A percentile compares a stretch with the other conserved stretches of the same genome.
phyloP scores from a whole-genome alignment of 139 green algal genomes.

The Haematococcus lacustris region DNA sequence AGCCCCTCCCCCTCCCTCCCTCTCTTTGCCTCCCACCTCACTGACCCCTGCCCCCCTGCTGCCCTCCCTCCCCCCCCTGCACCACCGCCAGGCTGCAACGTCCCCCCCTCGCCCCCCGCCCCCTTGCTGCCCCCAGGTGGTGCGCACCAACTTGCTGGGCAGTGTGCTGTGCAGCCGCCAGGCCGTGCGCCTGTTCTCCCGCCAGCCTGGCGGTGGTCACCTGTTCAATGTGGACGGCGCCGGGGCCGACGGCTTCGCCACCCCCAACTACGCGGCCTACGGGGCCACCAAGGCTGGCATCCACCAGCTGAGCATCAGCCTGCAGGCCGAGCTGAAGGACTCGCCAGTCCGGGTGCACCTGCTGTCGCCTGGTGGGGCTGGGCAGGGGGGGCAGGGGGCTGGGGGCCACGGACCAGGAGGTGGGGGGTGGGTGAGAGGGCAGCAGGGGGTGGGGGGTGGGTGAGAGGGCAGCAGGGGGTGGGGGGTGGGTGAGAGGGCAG shows the following conservation, averaged over 20 bases:
- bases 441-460: too few species aligned
- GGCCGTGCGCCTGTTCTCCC: constrained; percentile 17
- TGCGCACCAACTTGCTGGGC: constrained; percentile 82
- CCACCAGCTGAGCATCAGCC: constrained; percentile 51
- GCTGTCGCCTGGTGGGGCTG: constrained; percentile 12
- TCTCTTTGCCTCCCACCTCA: too few species aligned
- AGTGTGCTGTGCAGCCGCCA: constrained; percentile 55
- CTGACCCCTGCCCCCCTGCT: too few species aligned
- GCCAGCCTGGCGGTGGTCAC: constrained; percentile 50
- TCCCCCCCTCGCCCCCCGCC: too few species aligned
- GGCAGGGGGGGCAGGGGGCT: too few species aligned
- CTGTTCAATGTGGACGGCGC: constrained; percentile 86
- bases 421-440: too few species aligned
- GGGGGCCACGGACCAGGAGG: too few species aligned
- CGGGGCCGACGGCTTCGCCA: constrained; percentile 61
- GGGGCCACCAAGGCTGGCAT: constrained; percentile 79
- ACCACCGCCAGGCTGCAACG: too few species aligned
- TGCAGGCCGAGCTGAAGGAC: constrained; percentile 39
- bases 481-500: too few species aligned
- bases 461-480: too few species aligned
- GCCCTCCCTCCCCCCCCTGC: too few species aligned
- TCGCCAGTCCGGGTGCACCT: constrained; percentile 17
- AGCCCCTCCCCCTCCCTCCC: too few species aligned
- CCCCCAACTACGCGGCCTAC: constrained; percentile 73
- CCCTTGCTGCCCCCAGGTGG: constrained; percentile 30